phyloP scores from a whole-genome alignment of 768 basidiomycete genomes.

The Daedaleopsis nitida region DNA sequence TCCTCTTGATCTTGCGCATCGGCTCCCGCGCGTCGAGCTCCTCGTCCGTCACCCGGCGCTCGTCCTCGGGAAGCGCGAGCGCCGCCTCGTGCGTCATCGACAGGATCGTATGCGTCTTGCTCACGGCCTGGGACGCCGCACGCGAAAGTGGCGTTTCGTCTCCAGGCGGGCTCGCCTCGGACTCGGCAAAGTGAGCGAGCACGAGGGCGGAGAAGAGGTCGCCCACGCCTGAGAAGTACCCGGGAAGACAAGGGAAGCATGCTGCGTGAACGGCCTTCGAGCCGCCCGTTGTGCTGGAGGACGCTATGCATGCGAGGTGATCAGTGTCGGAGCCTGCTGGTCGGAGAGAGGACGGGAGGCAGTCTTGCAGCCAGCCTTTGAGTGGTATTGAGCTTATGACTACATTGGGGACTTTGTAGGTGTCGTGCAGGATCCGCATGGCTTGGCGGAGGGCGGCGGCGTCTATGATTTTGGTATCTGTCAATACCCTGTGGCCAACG shows the following conservation, averaged over 20 bases:
- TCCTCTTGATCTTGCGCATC: slow-evolving; percentile 65
- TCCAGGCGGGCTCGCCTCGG: slow-evolving; percentile 5
- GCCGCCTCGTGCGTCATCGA: slow-evolving; percentile 60
- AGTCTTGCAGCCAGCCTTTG: slow-evolving; percentile 55
- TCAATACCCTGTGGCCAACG: slow-evolving; percentile 60
- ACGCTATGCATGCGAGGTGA: slow-evolving; percentile 80
- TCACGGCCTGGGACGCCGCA: slow-evolving; percentile 69
- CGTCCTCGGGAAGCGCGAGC: slow-evolving; percentile 56
- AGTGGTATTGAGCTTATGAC: slow-evolving; percentile 91
- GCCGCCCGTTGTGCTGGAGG: slow-evolving; percentile 30
- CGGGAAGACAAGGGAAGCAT: slow-evolving; percentile 76
- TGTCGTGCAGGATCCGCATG: slow-evolving; percentile 72
- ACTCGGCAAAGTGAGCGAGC: slow-evolving; percentile 69
- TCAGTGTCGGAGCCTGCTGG: slow-evolving; percentile 35
- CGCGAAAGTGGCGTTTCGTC: slow-evolving; percentile 46
- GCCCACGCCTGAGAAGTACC: slow-evolving; percentile 96
- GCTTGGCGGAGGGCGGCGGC: slow-evolving; percentile 66
- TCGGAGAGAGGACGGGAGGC: slow-evolving; percentile 51
- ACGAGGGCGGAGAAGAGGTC: slow-evolving; percentile 95
- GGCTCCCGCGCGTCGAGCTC: slow-evolving; percentile 71
- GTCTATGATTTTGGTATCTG: slow-evolving; percentile 69
- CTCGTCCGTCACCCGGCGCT: slow-evolving; percentile 68
- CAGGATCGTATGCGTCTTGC: slow-evolving; percentile 76
- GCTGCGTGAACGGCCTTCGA: slow-evolving; percentile 58
- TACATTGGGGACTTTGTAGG: slow-evolving; percentile 78